These are phyloP conservation scores for Trametes pubescens DNA, from an alignment of 1,284 basidiomycete genomes.

Conservation along the genomic window DNA sequence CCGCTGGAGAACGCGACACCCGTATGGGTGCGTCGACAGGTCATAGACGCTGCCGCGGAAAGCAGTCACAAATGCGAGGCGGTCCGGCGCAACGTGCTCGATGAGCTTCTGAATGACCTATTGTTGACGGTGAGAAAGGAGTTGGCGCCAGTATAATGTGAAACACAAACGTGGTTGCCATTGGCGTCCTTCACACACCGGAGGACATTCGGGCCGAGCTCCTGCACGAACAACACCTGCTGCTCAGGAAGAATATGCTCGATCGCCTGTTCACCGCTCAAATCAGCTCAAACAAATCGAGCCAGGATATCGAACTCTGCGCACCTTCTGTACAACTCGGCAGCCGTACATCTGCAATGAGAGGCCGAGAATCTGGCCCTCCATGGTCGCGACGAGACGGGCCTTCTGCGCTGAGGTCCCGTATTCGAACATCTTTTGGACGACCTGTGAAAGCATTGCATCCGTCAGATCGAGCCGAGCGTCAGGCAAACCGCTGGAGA, in stretches of 20 bases:
- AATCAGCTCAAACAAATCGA: slow-evolving; percentile 16
- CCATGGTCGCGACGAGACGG: slow-evolving; percentile 78
- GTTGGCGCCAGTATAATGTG: background rate
- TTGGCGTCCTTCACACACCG: slow-evolving; percentile 93
- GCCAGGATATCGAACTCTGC: slow-evolving; percentile 1
- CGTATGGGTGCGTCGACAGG: slow-evolving; percentile 91
- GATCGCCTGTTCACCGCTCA: slow-evolving; percentile 66
- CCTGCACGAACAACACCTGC: slow-evolving; percentile 78
- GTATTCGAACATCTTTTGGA: slow-evolving; percentile 95
- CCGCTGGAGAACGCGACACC: slow-evolving; percentile 94
- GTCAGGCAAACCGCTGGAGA: slow-evolving; percentile 16
- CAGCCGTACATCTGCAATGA: slow-evolving; percentile 97
- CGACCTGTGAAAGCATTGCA: slow-evolving; percentile 67
- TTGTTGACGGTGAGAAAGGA: slow-evolving; percentile 12
- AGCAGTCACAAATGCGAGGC: slow-evolving; percentile 78
- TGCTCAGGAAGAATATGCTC: slow-evolving; percentile 84
- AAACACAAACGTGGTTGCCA: slow-evolving; percentile 86
- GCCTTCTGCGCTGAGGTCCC: slow-evolving; percentile 83
- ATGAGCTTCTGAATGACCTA: slow-evolving; percentile 87
- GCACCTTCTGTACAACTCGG: slow-evolving; percentile 87
- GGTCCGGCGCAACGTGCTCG: slow-evolving; percentile 79
- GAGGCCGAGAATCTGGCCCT: slow-evolving; percentile 80
- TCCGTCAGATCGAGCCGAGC: slow-evolving; percentile 18
- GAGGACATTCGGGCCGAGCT: slow-evolving; percentile 85
- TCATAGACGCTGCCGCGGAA: slow-evolving; percentile 89